Base-by-base conservation (phyloP, 345 rosid species). In the Melastoma malabathricum region DNA sequence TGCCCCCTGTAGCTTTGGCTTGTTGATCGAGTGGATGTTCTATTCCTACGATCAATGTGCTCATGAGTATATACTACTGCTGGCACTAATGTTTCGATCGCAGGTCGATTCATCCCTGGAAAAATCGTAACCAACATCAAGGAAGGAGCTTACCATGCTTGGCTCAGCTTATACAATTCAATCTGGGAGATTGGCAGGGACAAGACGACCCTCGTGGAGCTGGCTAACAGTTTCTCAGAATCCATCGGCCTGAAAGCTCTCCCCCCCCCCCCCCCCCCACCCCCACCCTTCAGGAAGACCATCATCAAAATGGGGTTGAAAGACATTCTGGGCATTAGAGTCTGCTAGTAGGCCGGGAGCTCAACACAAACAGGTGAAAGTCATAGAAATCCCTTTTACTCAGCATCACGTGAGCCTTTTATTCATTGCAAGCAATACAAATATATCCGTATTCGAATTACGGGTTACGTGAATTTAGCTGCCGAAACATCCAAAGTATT, bases 91-190 rank as follows among this genome's bases (percentile, higher is more conserved):
- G 18, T n/a, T 4, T 48, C 44, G 25, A 47, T 48, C 62, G 67
- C 80, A 93, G 99, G 57, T 81, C 65, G 89, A 81, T 23, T 49
- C 62, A 43, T 76, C 90, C 3, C 62, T 93, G 73, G 69, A 63
- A 39, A 76, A 72, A 65, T 93, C 48, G 99, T 85, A 65, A 72
- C 67, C 25, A 83, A 83, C 57, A 59, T 83, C 50, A 88, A 83
- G 74, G 99, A 93, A 76, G 97, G 80, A 51, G 97, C 97, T 14
- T 93, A 85, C 72, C 94, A 85, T 71, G 84, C 94, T 47, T 93
- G 99, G 95, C 92, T 93, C 43, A 90, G 89, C 43, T 93, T 88
- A 46, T 93, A 92, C 54, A 88, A 78, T 73, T 88, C 97, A 3
- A 76, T 93, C 69, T 67, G 77, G 51, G 80, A 83, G 70, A 85